phyloP scores from a whole-genome alignment of 352 stramenopile species.

The Globisporangium cylindrosporum region DNA sequence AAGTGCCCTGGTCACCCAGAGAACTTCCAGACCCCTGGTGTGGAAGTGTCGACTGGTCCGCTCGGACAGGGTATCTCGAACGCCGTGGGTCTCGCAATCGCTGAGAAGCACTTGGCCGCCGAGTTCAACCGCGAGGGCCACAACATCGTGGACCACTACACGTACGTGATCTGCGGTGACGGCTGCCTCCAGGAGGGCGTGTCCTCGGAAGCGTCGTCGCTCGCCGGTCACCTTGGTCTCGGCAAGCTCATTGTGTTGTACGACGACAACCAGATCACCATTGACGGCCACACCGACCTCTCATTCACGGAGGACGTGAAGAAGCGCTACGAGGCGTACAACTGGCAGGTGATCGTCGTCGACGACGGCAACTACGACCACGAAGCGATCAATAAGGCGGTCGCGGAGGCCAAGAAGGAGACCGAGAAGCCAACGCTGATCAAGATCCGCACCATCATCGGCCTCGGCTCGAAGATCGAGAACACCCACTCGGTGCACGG shows the following conservation, averaged over 20 bases:
- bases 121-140: constrained; percentile 96
- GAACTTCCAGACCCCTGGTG: constrained; percentile 92
- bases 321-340: constrained; percentile 98
- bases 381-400: constrained; percentile 90
- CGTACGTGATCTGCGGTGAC: constrained; percentile 99
- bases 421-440: constrained; percentile 98
- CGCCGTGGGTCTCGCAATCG: constrained; percentile 97
- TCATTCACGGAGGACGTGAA: constrained; percentile 98
- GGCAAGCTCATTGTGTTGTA: constrained; percentile 99
- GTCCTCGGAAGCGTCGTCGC: constrained; percentile 92
- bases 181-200: constrained; percentile 99
- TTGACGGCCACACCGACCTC: constrained; percentile 95
- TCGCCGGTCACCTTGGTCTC: constrained; percentile 97
- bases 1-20: constrained; percentile 98
- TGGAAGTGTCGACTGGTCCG: constrained; percentile 97
- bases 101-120: constrained; percentile 96
- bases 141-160: constrained; percentile 97
- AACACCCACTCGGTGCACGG: constrained; percentile 95
- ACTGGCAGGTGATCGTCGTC: constrained; percentile 96
- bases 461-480: constrained; percentile 92
- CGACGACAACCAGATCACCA: constrained; percentile 99
- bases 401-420: constrained; percentile 92
- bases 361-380: constrained; percentile 94
- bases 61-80: constrained; percentile 98
- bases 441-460: constrained; percentile 97